Base-by-base conservation (phyloP, 768 basidiomycete species). In the Pleurotus citrinopileatus region DNA sequence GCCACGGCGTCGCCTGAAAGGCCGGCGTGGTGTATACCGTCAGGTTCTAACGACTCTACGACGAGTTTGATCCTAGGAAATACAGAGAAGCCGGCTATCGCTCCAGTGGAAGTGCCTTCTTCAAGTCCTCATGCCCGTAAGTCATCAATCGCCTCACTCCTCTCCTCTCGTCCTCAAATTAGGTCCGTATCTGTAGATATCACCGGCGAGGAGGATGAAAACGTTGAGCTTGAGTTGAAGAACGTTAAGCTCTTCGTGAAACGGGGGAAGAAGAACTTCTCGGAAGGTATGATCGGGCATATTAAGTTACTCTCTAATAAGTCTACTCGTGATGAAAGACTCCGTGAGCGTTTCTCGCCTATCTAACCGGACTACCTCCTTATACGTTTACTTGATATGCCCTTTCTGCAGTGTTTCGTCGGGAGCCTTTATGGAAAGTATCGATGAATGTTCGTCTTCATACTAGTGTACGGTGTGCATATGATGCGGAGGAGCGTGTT, bases 151-250 rank as follows among this genome's bases (percentile, higher is more conserved):
- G n/a, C n/a, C 45, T 53, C 9, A 34, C 7, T 45, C 36, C 32
- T 25, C 3, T 37, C 12, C 12, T 22, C 12, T 37, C 19, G 28
- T 40, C n/a, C n/a, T 45, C 8, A 22, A 23, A 26, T 53, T 45
- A 47, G 36, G n/a, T 26, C n/a, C 4, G 17, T 42, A 6, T 29
- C n/a, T 29, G 38, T 54, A 80, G 79, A 67, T 60, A 22, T 76
- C 28, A 88, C 85, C 1, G 86, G 86, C 8, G 86, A 89, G 60
- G 86, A 89, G 62, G 74, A 79, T 43, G 86, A 89, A 65, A 70
- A 74, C 8, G 72, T 81, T 7, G 65, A 72, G 57, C 63, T 78
- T 43, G 85, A 86, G 58, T 70, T 85, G 55, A 85, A 81, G 58
- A 80, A 82, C 37, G 78, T 78, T 34, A 85, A 81, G 60, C 71